A percentile compares a stretch with the other conserved stretches of the same genome.
These are phyloP conservation scores for Erucastrum elatum DNA, from an alignment of 345 rosid genomes.

Conservation along the genomic window DNA sequence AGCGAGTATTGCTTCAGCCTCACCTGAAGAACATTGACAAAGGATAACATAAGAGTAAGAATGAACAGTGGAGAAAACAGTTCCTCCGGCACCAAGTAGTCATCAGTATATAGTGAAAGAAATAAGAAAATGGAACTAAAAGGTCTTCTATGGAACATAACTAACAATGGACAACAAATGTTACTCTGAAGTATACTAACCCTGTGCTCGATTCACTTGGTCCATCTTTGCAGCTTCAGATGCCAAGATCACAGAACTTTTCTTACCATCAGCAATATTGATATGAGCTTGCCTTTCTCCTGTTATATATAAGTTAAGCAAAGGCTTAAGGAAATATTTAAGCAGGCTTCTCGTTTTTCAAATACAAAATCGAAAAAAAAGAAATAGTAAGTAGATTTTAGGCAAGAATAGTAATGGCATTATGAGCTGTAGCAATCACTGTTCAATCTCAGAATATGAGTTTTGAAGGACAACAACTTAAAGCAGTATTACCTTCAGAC, in stretches of 20 bases:
- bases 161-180: slow-evolving; percentile 6
- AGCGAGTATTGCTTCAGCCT: slow-evolving; percentile 88
- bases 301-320: slow-evolving; percentile 5
- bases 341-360: background rate
- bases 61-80: slow-evolving; percentile 4
- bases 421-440: slow-evolving; percentile 7
- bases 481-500: slow-evolving; percentile 58
- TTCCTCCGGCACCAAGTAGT: slow-evolving; percentile 11
- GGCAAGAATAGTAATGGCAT: background rate
- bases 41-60: background rate
- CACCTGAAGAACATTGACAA: slow-evolving; percentile 55
- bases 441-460: slow-evolving; percentile 5
- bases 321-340: background rate
- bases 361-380: background rate
- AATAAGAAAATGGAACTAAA: background rate
- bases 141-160: background rate
- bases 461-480: slow-evolving; percentile 2
- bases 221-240: slow-evolving; percentile 81
- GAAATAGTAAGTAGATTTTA: background rate
- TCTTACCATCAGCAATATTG: slow-evolving; percentile 87
- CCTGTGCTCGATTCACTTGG: slow-evolving; percentile 72
- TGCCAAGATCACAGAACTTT: slow-evolving; percentile 67
- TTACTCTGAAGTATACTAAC: slow-evolving; percentile 39
- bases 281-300: slow-evolving; percentile 54
- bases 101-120: background rate